phyloP scores from a whole-genome alignment of 768 basidiomycete species.

The Neoboletus subvelutipes region DNA sequence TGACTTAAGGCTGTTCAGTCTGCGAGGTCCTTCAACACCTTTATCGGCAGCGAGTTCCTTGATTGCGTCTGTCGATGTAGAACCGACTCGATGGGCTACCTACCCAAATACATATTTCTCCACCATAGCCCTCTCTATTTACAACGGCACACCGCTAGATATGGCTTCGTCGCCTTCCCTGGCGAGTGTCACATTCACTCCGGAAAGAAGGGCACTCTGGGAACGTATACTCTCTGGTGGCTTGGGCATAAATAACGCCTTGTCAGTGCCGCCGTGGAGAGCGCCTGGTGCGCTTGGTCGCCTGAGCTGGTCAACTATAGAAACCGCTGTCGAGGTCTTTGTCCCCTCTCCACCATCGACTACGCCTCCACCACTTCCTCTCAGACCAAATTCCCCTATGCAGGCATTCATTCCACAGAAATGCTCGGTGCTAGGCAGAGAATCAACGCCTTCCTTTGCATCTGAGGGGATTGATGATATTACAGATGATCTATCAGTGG shows the following conservation, averaged over 20 bases:
- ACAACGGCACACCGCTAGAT: constrained; percentile 41
- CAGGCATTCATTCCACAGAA: not conserved
- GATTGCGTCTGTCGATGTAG: not conserved
- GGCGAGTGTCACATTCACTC: constrained; percentile 34
- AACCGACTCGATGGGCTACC: constrained; percentile 52
- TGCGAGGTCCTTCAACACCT: constrained; percentile 1
- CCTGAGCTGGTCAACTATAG: not conserved
- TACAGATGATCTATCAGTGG: constrained; percentile 4
- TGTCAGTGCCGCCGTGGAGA: constrained; percentile 24
- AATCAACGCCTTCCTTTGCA: not conserved
- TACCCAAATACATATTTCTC: constrained; percentile 64
- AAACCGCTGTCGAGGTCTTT: constrained; percentile 12
- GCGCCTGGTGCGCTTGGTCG: constrained; percentile 17
- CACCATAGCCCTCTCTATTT: constrained; percentile 52
- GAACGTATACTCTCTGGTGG: constrained; percentile 32
- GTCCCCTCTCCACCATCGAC: constrained; percentile 35
- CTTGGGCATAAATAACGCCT: not conserved
- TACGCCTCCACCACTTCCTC: constrained; percentile 35
- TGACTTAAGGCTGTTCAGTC: constrained; percentile 15
- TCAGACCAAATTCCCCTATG: constrained; percentile 12
- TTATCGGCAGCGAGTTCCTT: not conserved
- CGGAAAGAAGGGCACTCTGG: constrained; percentile 43
- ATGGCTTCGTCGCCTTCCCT: constrained; percentile 25
- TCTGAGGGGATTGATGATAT: not conserved
- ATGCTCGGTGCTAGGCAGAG: not conserved